A percentile compares a stretch with the other conserved stretches of the same genome.
Evolutionary conservation across 148 eudicot species (phyloP).

Genomic region (Pharnaceum exiguum): DNA sequence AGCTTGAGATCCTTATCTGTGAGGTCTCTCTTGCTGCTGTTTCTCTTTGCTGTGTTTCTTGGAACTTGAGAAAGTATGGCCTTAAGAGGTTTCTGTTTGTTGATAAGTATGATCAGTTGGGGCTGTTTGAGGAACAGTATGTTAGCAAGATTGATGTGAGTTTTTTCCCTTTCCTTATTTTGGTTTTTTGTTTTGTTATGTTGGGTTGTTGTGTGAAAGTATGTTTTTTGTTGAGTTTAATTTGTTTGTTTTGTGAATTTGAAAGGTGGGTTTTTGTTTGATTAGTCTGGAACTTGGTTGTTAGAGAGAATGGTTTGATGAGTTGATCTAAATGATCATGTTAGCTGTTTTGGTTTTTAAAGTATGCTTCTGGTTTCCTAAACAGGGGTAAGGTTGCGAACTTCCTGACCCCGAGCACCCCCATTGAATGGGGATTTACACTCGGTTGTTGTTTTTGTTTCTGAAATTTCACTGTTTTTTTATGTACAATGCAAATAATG

Average conservation of each 20-base stretch:
- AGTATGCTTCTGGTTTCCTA: too few species aligned
- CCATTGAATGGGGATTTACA: too few species aligned
- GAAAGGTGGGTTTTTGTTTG: too few species aligned
- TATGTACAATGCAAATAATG: too few species aligned
- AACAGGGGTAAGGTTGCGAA: too few species aligned
- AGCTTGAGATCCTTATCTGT: conserved; percentile 51
- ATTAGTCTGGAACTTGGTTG: too few species aligned
- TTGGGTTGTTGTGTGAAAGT: background rate
- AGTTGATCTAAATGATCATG: too few species aligned
- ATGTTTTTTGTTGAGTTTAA: background rate
- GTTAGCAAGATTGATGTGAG: conserved; percentile 26
- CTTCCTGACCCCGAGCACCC: too few species aligned
- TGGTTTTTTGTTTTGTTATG: background rate
- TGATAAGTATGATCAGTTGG: conserved; percentile 46
- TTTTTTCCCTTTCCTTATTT: background rate
- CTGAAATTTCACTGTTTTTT: too few species aligned
- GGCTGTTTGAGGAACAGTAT: conserved; percentile 30
- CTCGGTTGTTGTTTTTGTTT: too few species aligned
- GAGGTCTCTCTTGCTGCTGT: conserved; percentile 54
- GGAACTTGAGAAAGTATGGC: conserved; percentile 63
- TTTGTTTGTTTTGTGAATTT: background rate
- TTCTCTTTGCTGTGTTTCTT: conserved; percentile 55
- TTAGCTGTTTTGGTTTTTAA: too few species aligned
- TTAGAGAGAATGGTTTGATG: too few species aligned
- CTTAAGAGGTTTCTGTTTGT: conserved; percentile 65